Evolutionary conservation across 2,329 filamentous ascomycete species (phyloP).

Genomic region (Cladophialophora chaetospira): DNA sequence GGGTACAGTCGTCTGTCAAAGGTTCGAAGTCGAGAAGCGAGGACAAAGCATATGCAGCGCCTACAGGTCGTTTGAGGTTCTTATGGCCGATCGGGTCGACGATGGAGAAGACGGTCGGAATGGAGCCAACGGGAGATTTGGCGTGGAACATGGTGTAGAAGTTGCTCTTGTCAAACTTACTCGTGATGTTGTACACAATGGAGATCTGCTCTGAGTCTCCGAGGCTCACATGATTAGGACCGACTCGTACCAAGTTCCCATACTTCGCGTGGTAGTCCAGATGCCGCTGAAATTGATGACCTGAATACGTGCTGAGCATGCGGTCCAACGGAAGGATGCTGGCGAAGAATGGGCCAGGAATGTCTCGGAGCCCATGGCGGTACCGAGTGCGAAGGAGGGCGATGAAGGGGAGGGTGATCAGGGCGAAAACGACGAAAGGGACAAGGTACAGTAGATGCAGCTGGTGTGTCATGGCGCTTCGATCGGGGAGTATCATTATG

Average conservation of each 20-base stretch:
- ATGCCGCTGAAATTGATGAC: conserved; percentile 32
- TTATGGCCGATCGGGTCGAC: conserved; percentile 46
- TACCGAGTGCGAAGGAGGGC: conserved; percentile 8
- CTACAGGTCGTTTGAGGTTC: conserved; percentile 43
- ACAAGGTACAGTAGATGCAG: not conserved
- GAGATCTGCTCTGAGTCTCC: conserved; percentile 24
- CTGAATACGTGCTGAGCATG: conserved; percentile 32
- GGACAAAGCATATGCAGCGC: conserved; percentile 44
- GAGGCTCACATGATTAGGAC: conserved; percentile 38
- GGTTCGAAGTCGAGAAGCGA: conserved; percentile 45
- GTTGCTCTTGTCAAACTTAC: conserved; percentile 27
- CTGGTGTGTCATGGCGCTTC: not conserved
- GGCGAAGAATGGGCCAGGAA: conserved; percentile 37
- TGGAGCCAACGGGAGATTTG: conserved; percentile 29
- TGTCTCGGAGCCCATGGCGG: conserved; percentile 15
- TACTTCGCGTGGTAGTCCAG: conserved; percentile 34
- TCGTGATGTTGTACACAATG: conserved; percentile 30
- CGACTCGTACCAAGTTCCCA: conserved; percentile 36
- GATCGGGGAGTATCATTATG: conserved; percentile 4
- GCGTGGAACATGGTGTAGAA: conserved; percentile 27
- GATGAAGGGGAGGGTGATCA: not conserved
- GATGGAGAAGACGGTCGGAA: conserved; percentile 43
- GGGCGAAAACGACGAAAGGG: not conserved
- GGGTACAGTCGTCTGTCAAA: conserved; percentile 37
- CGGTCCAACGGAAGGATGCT: conserved; percentile 35